phyloP scores from a whole-genome alignment of 306 rosid genomes.

The Vigna radiata region DNA sequence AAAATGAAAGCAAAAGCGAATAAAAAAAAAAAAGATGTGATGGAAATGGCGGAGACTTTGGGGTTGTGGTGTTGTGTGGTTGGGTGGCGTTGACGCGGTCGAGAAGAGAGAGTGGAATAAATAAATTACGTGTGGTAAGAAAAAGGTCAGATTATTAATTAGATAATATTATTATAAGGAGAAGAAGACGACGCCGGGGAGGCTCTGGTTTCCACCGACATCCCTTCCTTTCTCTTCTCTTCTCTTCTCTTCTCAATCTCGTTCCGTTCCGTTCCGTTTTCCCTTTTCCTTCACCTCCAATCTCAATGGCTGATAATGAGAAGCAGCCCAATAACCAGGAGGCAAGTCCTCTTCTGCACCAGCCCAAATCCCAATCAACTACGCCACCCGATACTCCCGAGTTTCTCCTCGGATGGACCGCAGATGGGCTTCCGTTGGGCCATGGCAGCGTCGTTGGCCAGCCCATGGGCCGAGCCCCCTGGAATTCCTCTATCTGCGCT shows the following conservation, averaged over 20 bases:
- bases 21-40: no score
- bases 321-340: constrained; percentile 60
- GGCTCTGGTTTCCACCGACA: constrained; percentile 33
- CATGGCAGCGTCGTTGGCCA: constrained; percentile 91
- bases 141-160: neutral
- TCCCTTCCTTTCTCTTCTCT: neutral
- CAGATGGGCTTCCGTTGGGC: constrained; percentile 70
- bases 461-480: constrained; percentile 73
- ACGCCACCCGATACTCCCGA: constrained; percentile 34
- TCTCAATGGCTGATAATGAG: constrained; percentile 44
- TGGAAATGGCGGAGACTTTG: no score
- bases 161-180: neutral
- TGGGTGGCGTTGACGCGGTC: constrained; percentile 27
- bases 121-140: neutral
- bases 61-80: neutral
- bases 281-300: neutral
- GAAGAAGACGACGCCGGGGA: constrained; percentile 26
- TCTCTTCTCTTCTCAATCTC: neutral
- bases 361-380: constrained; percentile 33
- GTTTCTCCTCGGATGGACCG: constrained; percentile 69
- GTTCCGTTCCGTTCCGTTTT: neutral
- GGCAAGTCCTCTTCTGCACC: constrained; percentile 75
- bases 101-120: neutral
- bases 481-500: constrained; percentile 77
- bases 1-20: no score